Evolutionary conservation across 306 rosid genomes (phyloP), one percentile per base, ranked within the genome.

Genomic region (Gastrolobium bilobum): DNA sequence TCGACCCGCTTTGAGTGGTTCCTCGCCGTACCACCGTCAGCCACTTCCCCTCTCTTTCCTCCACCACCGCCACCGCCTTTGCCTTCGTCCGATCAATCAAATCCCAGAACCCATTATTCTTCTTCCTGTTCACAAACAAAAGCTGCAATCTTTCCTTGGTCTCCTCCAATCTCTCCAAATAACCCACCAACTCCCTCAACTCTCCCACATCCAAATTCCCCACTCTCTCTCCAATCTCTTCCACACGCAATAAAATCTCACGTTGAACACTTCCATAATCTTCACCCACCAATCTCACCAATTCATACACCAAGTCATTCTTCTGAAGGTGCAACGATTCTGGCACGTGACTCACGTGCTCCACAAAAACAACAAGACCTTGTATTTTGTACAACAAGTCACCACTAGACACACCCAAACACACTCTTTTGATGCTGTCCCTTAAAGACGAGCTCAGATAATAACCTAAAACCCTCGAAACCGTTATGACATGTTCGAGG

Each of bases 41-140:
- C 84, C 75, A 87, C 86, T 62, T 63, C 20, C 73, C 82, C 70
- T 84, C 88, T 26, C 68, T 84, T 44, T 61, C 72, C 14, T 69
- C 65, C 79, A 75, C 80, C 84, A 10, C 26, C 74, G 15, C 69
- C 84, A 53, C 68, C 5, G 72, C 63, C 73, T 80, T 73, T 38
- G 0, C 34, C 86, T 70, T 85, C 4, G 81, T 79, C 43, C 44
- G 15, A 15, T 71, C 34, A 3, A 90, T 73, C 89, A 80, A 68
- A 33, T 90, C 91, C 97, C 97, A 93, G 15, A 91, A 85, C 46
- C 43, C 62, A 8, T 81, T 82, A 33, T 89, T 87, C 67, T 43
- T 82, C 38, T 35, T 87, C 33, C 84, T 83, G 44, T 86, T 88
- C 37, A 78, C 87, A 33, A 92, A 92, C 86, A 92, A 40, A 66